Evolutionary conservation across 192 early-diverging fungal species (phyloP), one percentile per base, ranked within the genome.

Genomic region (Blastocladiella britannica): DNA sequence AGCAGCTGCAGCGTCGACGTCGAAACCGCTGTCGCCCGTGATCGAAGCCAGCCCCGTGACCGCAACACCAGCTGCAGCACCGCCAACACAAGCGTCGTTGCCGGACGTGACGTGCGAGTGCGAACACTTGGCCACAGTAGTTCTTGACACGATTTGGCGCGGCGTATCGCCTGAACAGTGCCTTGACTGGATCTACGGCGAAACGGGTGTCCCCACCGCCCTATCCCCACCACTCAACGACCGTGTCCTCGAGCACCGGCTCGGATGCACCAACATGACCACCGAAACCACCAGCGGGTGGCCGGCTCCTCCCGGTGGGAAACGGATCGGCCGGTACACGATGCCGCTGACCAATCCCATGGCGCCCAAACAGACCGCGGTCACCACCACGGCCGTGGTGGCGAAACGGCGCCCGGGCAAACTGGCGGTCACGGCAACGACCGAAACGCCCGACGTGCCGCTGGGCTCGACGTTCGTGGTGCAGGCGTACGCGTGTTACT

Each of bases 361-460:
- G 53, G 69, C 63, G 53, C 30, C 53, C 27, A 67, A 72, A 7
- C 63, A 69, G 22, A 66, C 60, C 25, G 67, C 68, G 24, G 68
- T 67, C 55, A 63, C 63, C 28, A 67, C 68, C 0, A 65, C 68
- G 28, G 65, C 68, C 1, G 58, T 62, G 31, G 62, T 72, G 26
- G 54, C 62, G 28, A 7, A 18, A 8, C 55, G 28, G 29, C 67
- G 70, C 53, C 70, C 70, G 62, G 62, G 51, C 26, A 12, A 26
- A 6, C 60, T 62, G 2, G 64, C 72, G 15, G 53, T 72, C 25
- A 60, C 70, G 1, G 73, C 70, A 55, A 62, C 67, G 15, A 60
- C 65, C 24, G 71, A 68, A 7, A 75, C 73, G 29, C 70, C 70
- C 1, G 70, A 70, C 53, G 62, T 75, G 3, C 73, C 73, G 1